These are phyloP conservation scores for Pseudoneurospora amorphoporcata DNA, from an alignment of 495 filamentous ascomycete species.

Conservation along the genomic window DNA sequence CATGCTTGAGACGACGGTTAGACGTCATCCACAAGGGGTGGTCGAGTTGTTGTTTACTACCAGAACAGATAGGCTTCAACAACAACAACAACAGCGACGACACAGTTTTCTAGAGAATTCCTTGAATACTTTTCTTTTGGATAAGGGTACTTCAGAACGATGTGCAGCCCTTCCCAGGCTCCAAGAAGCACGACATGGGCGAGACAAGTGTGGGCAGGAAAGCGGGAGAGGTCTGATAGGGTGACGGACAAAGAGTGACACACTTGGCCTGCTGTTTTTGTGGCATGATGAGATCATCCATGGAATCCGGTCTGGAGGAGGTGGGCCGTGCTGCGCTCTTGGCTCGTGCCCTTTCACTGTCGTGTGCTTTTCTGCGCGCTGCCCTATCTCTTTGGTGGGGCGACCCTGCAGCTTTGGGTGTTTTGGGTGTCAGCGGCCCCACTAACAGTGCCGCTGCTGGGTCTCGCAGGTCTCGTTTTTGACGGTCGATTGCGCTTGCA, in stretches of 20 bases:
- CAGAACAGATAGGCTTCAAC: neutral
- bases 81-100: neutral
- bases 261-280: conserved; percentile 6
- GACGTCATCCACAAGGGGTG: neutral
- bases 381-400: neutral
- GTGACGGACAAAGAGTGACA: conserved; percentile 1
- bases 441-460: neutral
- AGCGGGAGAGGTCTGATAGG: neutral
- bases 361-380: neutral
- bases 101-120: neutral
- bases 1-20: neutral
- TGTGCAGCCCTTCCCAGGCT: neutral
- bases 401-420: neutral
- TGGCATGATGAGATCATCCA: conserved; percentile 28
- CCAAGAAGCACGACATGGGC: neutral
- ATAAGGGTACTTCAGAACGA: conserved; percentile 1
- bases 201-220: neutral
- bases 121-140: neutral
- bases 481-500: neutral
- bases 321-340: neutral
- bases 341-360: neutral
- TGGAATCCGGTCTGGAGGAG: neutral
- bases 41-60: neutral
- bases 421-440: neutral
- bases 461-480: conserved; percentile 8